Percentiles rank a stretch among this genome's conserved stretches.
Conservation (phyloP, 371 early-diverging fungal species). For the Conidiobolus incongruus region DNA sequence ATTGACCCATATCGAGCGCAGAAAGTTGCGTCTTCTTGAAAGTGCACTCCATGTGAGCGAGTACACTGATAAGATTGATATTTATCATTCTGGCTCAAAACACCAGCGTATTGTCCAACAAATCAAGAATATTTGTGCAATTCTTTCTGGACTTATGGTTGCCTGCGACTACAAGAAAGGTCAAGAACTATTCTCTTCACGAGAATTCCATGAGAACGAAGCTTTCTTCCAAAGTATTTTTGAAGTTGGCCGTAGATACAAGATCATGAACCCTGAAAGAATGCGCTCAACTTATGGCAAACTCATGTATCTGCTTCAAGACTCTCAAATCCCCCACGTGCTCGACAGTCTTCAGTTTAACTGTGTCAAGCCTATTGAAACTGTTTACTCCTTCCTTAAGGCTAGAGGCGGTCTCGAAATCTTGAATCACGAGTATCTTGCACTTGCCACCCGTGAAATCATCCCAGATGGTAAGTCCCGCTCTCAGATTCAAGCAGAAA, state of each 20-base stretch:
- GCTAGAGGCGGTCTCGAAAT: slow-evolving; percentile 23
- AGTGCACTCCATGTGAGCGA: slow-evolving; percentile 70
- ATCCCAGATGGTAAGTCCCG: slow-evolving; percentile 53
- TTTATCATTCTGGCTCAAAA: no score
- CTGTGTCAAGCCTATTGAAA: slow-evolving; percentile 62
- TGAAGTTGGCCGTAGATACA: slow-evolving; percentile 89
- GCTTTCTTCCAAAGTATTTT: slow-evolving; percentile 78
- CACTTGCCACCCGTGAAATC: slow-evolving; percentile 77
- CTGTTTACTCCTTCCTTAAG: slow-evolving; percentile 56
- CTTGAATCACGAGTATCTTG: slow-evolving; percentile 55
- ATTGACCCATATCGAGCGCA: slow-evolving; percentile 65
- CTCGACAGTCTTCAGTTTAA: slow-evolving; percentile 59
- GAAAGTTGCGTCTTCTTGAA: slow-evolving; percentile 70
- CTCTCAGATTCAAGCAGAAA: slow-evolving; percentile 52
- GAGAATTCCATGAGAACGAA: slow-evolving; percentile 63
- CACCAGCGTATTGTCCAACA: slow-evolving; percentile 66
- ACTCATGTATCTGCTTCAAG: slow-evolving; percentile 78
- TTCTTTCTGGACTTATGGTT: slow-evolving; percentile 67
- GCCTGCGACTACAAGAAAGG: slow-evolving; percentile 63
- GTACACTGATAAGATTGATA: slow-evolving; percentile 83
- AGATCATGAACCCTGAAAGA: slow-evolving; percentile 95
- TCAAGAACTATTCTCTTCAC: slow-evolving; percentile 64
- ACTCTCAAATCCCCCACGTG: slow-evolving; percentile 71
- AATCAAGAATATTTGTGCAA: slow-evolving; percentile 85
- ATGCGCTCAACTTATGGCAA: slow-evolving; percentile 91